These are phyloP conservation scores for Alternaria viburni DNA, from an alignment of 2,329 filamentous ascomycete genomes.

Conservation along the genomic window DNA sequence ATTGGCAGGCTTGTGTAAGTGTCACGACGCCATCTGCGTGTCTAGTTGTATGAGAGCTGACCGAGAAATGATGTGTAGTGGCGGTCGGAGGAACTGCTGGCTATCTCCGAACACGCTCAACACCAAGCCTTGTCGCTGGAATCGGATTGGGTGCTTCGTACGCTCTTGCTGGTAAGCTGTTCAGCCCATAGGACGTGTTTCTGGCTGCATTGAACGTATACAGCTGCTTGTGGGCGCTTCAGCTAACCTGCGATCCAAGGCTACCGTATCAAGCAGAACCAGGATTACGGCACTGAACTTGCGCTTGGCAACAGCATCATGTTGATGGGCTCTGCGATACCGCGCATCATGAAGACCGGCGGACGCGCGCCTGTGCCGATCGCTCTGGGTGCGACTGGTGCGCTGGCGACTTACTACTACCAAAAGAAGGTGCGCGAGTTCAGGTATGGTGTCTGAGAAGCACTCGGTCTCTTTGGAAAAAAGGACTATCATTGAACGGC, in stretches of 20 bases:
- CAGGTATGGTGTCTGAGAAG: constrained; percentile 32
- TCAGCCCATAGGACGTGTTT: background rate
- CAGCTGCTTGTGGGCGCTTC: background rate
- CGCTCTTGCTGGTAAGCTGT: constrained; percentile 28
- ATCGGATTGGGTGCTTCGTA: constrained; percentile 35
- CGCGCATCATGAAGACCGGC: constrained; percentile 35
- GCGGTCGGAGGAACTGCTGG: constrained; percentile 36
- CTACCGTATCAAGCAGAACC: constrained; percentile 37
- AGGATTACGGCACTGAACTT: constrained; percentile 38
- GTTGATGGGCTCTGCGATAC: constrained; percentile 31
- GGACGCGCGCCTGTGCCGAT: constrained; percentile 36
- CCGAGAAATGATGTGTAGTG: constrained; percentile 15
- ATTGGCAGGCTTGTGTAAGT: constrained; percentile 35
- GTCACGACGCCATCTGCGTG: background rate
- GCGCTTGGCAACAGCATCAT: constrained; percentile 35
- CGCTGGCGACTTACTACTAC: constrained; percentile 36
- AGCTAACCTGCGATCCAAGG: constrained; percentile 8
- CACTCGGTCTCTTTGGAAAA: background rate
- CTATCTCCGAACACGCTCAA: constrained; percentile 37
- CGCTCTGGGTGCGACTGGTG: constrained; percentile 31
- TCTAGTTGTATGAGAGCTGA: background rate
- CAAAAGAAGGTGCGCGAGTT: constrained; percentile 41
- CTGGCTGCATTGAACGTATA: background rate
- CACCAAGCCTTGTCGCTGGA: constrained; percentile 35
- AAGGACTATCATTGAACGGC: background rate